Base-by-base conservation (phyloP, 352 stramenopile genomes). In the Blastocystis sp. region DNA sequence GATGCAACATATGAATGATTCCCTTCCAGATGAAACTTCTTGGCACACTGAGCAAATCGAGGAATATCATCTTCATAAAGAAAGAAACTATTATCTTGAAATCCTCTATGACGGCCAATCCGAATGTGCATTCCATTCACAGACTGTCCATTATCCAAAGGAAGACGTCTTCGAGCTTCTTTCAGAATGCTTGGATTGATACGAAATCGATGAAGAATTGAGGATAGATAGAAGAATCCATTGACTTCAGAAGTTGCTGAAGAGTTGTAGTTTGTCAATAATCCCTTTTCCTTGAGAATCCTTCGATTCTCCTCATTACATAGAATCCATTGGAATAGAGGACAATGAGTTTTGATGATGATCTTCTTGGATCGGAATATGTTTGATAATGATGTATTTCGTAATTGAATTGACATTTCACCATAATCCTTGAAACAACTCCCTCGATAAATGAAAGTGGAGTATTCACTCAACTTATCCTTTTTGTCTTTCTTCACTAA, bases 51-150 rank as follows among this genome's bases (percentile, higher is more conserved):
- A 9, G 43, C 3, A 37, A 80, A 80, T 7, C 7, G 11, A 0
- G 32, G 7, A 5, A 80, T 24, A n/a, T 80, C 69, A 7, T 16
- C n/a, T 12, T 21, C 32, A 19, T 42, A 61, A 19, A 80, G 24
- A 24, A 80, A 80, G 3, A 21, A 12, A 12, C 69, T 49, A 21
- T 9, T 58, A 21, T 80, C 69, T 24, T 61, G 32, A n/a, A 80
- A 80, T 42, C 59, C 69, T 4, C 39, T 61, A 19, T 80, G 37
- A 19, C 51, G 43, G 21, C 69, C 69, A n/a, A 35, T 80, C 4
- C 69, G 69, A n/a, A 80, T 80, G 43, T 80, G 69, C 12, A 80
- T 61, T 5, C 43, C 69, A 19, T 61, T 54, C 35, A 19, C 7
- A 24, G 69, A 7, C 14, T 27, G 5, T 16, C 39, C 59, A 5